A percentile compares a stretch with the other conserved stretches of the same genome.
Evolutionary conservation across 208 protist species (phyloP).

Genomic region (Leishmania turanica): DNA sequence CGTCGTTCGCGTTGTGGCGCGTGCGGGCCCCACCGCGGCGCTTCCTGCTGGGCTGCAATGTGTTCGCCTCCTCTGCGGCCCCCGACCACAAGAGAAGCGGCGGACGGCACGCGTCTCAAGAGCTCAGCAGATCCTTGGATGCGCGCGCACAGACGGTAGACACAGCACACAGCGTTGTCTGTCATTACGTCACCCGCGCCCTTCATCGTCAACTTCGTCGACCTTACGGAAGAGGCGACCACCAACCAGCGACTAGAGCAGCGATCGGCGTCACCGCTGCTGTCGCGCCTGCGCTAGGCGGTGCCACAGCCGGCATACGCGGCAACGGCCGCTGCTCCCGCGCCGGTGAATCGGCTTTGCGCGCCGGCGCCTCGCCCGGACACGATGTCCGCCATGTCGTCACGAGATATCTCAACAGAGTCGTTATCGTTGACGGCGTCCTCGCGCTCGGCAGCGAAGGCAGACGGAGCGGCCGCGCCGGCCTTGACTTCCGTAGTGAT

Average conservation of each 20-base stretch:
- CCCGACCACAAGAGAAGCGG: not conserved
- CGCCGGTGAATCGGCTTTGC: too few relatives aligned
- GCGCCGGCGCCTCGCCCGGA: not conserved
- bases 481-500: not conserved
- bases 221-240: not conserved
- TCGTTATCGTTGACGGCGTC: not conserved
- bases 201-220: not conserved
- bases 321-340: too few relatives aligned
- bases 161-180: not conserved
- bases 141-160: not conserved
- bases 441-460: not conserved
- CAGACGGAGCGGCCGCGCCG: not conserved
- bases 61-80: not conserved
- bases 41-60: not conserved
- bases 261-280: not conserved
- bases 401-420: not conserved
- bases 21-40: not conserved
- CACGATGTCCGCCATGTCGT: not conserved
- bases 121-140: not conserved
- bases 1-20: not conserved
- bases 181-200: not conserved
- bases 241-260: not conserved
- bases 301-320: not conserved
- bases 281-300: not conserved
- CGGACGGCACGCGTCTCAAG: not conserved